Evolutionary conservation across 2,329 filamentous ascomycete species (phyloP).

Genomic region (Aureobasidium sp.): DNA sequence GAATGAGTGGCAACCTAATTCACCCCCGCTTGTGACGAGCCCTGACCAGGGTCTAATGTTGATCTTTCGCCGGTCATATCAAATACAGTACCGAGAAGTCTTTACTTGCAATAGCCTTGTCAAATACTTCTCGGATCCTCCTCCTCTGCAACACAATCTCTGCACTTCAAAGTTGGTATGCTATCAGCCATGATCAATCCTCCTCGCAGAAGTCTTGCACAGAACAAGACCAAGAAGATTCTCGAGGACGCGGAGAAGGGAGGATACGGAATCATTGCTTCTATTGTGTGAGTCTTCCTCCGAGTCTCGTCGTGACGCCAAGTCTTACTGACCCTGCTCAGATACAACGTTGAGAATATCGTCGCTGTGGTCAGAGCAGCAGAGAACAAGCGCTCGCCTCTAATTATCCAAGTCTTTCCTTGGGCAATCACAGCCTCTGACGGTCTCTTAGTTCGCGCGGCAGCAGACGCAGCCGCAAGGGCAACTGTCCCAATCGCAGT

Average conservation of each 20-base stretch:
- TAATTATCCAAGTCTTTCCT: constrained; percentile 25
- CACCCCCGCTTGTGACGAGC: no score
- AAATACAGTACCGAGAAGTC: no score
- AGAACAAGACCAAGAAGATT: constrained; percentile 22
- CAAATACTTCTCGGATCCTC: no score
- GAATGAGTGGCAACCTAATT: no score
- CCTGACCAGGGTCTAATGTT: no score
- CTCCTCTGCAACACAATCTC: no score
- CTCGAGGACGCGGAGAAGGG: constrained; percentile 21
- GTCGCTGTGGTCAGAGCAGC: constrained; percentile 23
- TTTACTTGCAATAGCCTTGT: no score
- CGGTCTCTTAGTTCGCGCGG: constrained; percentile 23
- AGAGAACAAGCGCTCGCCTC: constrained; percentile 22
- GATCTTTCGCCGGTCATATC: no score
- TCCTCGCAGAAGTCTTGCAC: background rate
- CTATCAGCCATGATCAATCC: background rate
- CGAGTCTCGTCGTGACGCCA: background rate
- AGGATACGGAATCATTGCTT: constrained; percentile 22
- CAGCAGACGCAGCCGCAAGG: constrained; percentile 21
- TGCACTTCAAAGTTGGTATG: no score
- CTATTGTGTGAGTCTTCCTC: constrained; percentile 20
- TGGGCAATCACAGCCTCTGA: constrained; percentile 25
- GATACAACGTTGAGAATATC: constrained; percentile 24
- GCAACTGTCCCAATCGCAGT: constrained; percentile 24
- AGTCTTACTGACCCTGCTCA: background rate